Percentiles rank a stretch among this genome's conserved stretches.
Evolutionary conservation across 2,329 filamentous ascomycete genomes (phyloP).

Genomic region (Microdochium bolleyi): DNA sequence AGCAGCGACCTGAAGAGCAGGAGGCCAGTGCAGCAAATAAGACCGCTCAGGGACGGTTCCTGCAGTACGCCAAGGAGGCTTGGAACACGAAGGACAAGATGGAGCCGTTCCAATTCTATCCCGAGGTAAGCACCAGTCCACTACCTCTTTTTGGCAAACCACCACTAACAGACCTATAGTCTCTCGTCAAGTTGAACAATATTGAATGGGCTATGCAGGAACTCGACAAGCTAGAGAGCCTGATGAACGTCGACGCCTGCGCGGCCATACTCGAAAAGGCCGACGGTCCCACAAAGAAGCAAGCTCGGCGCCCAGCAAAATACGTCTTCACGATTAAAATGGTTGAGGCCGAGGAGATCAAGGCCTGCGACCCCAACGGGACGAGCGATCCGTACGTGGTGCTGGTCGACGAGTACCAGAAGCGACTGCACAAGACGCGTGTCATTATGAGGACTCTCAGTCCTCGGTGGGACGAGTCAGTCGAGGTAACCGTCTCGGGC

Average conservation of each 20-base stretch:
- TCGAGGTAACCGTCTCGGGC: constrained; percentile 89
- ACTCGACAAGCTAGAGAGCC: constrained; percentile 80
- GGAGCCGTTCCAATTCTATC: constrained; percentile 94
- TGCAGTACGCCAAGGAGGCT: constrained; percentile 88
- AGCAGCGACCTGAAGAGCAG: constrained; percentile 79
- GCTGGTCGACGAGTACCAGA: constrained; percentile 94
- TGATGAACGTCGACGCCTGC: constrained; percentile 86
- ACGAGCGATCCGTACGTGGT: constrained; percentile 96
- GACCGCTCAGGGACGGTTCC: constrained; percentile 84
- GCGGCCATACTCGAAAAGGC: constrained; percentile 71
- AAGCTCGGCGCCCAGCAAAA: constrained; percentile 63
- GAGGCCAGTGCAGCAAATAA: constrained; percentile 57
- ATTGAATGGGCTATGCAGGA: constrained; percentile 91
- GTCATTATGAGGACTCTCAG: constrained; percentile 87
- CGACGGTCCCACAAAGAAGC: constrained; percentile 57
- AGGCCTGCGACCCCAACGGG: constrained; percentile 94
- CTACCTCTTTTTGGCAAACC: neutral
- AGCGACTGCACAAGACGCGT: constrained; percentile 88
- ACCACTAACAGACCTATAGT: constrained; percentile 44
- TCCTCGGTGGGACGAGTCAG: constrained; percentile 93
- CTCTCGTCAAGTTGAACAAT: constrained; percentile 96
- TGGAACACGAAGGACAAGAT: constrained; percentile 89
- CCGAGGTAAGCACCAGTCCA: constrained; percentile 56
- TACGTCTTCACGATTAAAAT: constrained; percentile 99
- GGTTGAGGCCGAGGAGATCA: constrained; percentile 93